Base-by-base conservation (phyloP, 1,284 basidiomycete species). In the Leccinum pachyderme region DNA sequence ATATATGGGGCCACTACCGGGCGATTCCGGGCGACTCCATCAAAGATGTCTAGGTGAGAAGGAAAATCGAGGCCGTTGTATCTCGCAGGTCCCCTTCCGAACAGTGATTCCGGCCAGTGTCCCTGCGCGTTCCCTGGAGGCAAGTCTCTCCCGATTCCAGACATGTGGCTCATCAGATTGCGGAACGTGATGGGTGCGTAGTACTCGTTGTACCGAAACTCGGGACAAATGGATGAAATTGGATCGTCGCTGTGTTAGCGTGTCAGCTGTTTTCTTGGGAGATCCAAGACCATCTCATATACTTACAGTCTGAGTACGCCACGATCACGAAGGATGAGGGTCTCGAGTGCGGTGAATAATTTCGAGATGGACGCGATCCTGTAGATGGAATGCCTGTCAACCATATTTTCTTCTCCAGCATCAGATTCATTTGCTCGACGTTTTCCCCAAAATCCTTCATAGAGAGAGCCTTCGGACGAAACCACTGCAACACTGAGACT, bases 291-390 rank as follows among this genome's bases (percentile, higher is more conserved):
- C n/a, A 18, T n/a, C 4, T 2, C 8, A 3, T 28, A n/a, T 8
- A 4, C 68, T 31, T 57, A 81, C 78, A 77, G 74, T 35, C 63
- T 72, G 45, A 81, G 58, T 1, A 65, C 61, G 6, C 77, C 79
- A 43, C 67, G 68, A 60, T 81, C 74, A 29, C 75, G 71, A 24
- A 81, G 67, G 22, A 81, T 73, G 37, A 77, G 61, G 3, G 75
- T 77, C 58, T 82, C 77, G 6, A 80, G 59, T 0, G 73, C 70
- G 4, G 74, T 73, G 59, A 80, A 80, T 56, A 81, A 64, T 61
- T 81, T 82, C 5, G 77, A 74, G 52, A 80, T 73, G 48, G 75
- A 79, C 2, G 78, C 79, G 25, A 81, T 65, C 29, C 80, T 72
- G 58, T 80, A 81, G 53, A 77, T 71, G 0, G 79, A 75, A 61